phyloP scores from a whole-genome alignment of 1,284 basidiomycete genomes.

The Ustilago lituana region DNA sequence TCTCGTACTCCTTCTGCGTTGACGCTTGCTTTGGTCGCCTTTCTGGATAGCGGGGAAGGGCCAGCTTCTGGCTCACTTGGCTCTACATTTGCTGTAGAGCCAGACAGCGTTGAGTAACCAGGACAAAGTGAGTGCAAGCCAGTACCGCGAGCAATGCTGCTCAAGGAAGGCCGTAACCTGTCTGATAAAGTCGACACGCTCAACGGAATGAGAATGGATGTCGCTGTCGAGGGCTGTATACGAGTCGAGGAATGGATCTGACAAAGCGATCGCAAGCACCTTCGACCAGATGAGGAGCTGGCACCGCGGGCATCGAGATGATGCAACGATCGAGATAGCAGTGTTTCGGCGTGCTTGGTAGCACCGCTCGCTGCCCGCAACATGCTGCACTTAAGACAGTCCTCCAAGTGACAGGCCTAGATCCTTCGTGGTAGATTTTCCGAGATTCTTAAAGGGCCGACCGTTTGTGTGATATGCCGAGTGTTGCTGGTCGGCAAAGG shows the following conservation, averaged over 20 bases:
- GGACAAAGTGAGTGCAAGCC: no score
- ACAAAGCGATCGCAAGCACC: not conserved
- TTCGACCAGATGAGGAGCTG: not conserved
- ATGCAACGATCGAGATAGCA: slow-evolving; percentile 1
- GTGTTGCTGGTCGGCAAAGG: no score
- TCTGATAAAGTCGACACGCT: no score
- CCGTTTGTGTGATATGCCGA: no score
- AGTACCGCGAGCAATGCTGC: no score
- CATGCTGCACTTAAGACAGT: slow-evolving; percentile 9
- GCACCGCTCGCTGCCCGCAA: slow-evolving; percentile 20
- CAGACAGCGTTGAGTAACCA: slow-evolving; percentile 2
- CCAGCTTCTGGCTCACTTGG: not conserved
- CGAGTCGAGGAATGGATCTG: no score
- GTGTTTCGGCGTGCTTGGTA: slow-evolving; percentile 11
- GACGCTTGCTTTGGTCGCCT: no score
- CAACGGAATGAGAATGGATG: no score
- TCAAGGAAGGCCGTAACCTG: no score
- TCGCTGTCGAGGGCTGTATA: no score
- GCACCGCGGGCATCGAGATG: not conserved
- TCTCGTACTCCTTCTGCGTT: slow-evolving; percentile 22
- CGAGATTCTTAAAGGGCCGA: no score
- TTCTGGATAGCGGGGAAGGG: not conserved
- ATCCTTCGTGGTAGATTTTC: no score
- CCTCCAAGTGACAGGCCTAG: not conserved
- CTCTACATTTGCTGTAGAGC: not conserved